Conservation (phyloP, 106 monocot genomes). For the Triglochin maritima region DNA sequence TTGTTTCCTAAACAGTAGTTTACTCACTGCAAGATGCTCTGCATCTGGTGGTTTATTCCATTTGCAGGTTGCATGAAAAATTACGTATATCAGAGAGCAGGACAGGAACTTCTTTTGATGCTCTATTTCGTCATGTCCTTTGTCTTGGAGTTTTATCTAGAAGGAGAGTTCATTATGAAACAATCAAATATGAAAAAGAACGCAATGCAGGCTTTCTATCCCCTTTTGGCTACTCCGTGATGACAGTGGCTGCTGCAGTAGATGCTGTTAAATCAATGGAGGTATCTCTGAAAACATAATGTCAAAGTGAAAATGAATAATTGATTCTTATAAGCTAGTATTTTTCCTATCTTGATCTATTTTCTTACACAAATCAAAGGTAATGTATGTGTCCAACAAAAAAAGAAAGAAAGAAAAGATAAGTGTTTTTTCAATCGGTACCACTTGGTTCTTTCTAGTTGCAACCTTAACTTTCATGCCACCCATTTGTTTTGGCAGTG, state of each 20-base stretch:
- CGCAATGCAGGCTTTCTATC: slow-evolving; percentile 94
- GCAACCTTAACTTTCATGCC: slow-evolving; percentile 6
- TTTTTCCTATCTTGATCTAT: background rate
- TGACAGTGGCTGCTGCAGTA: slow-evolving; percentile 66
- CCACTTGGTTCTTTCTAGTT: background rate
- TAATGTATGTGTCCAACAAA: background rate
- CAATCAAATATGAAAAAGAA: slow-evolving; percentile 88
- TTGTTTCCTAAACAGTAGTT: too few species aligned
- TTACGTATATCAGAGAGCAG: slow-evolving; percentile 49
- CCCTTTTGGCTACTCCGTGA: slow-evolving; percentile 87
- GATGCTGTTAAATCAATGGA: slow-evolving; percentile 81
- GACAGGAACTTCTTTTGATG: slow-evolving; percentile 65
- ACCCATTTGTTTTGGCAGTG: slow-evolving; percentile 47
- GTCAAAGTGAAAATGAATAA: background rate
- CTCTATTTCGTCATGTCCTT: slow-evolving; percentile 58
- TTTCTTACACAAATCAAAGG: background rate
- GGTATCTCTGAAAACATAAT: slow-evolving; percentile 27
- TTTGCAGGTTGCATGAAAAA: slow-evolving; percentile 68
- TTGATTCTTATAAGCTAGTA: background rate
- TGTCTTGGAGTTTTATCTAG: slow-evolving; percentile 73
- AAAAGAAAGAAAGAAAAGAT: too few species aligned
- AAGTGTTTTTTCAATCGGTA: background rate
- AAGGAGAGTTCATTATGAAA: slow-evolving; percentile 77
- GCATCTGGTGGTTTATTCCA: background rate
- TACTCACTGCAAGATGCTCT: too few species aligned